phyloP scores from a whole-genome alignment of 2,329 filamentous ascomycete genomes.

The Herpotrichia juniperi region DNA sequence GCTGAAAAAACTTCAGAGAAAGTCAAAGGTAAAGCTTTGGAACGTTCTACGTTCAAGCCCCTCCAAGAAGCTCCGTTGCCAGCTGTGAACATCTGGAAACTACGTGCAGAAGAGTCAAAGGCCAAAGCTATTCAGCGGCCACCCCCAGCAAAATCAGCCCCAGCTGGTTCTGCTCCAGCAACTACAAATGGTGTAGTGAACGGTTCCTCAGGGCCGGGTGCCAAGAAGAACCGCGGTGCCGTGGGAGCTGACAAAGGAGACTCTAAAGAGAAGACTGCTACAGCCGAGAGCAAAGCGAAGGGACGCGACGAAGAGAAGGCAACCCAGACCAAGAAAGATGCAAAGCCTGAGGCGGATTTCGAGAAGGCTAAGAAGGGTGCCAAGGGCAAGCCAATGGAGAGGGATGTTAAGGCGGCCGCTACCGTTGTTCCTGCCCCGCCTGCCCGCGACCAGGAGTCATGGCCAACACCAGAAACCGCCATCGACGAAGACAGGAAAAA shows the following conservation, averaged over 20 bases:
- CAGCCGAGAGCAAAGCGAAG: slow-evolving; percentile 26
- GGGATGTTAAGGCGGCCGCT: slow-evolving; percentile 27
- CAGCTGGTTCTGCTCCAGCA: slow-evolving; percentile 5
- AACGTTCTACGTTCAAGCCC: slow-evolving; percentile 59
- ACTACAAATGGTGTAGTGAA: slow-evolving; percentile 24
- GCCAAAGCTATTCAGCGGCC: slow-evolving; percentile 60
- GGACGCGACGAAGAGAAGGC: slow-evolving; percentile 35
- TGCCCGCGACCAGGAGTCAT: slow-evolving; percentile 77
- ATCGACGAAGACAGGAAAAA: slow-evolving; percentile 80
- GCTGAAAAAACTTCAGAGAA: slow-evolving; percentile 60
- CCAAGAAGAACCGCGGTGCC: slow-evolving; percentile 31
- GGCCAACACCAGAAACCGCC: slow-evolving; percentile 88
- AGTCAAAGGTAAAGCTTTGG: slow-evolving; percentile 56
- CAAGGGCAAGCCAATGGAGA: slow-evolving; percentile 36
- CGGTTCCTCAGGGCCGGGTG: slow-evolving; percentile 11
- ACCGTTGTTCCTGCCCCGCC: slow-evolving; percentile 62
- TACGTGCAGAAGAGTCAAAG: slow-evolving; percentile 71
- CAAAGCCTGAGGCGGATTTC: slow-evolving; percentile 29
- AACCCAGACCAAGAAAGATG: slow-evolving; percentile 30
- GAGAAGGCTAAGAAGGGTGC: slow-evolving; percentile 30
- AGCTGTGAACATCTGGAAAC: slow-evolving; percentile 84
- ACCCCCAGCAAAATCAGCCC: slow-evolving; percentile 26
- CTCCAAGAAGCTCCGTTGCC: slow-evolving; percentile 84
- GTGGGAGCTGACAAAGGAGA: slow-evolving; percentile 10
- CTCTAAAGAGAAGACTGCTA: slow-evolving; percentile 24